Evolutionary conservation across 306 rosid species (phyloP), one percentile per base, ranked within the genome.

Genomic region (Trifolium pratense): DNA sequence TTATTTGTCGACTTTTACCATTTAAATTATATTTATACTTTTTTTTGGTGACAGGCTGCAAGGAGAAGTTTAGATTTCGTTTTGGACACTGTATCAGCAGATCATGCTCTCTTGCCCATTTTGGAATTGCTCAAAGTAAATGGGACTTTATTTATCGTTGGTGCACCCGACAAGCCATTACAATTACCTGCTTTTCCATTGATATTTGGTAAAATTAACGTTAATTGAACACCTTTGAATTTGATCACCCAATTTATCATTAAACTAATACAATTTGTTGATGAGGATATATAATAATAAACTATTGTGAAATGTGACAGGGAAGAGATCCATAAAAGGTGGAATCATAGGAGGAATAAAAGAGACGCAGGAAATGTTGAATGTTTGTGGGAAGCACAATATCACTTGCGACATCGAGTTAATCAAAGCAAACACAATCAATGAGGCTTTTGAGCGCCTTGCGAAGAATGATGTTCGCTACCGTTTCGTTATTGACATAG

Each of bases 351-450:
- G 97, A 58, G 89, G 91, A 72, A 88, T 88, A 11, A 80, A 66
- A 40, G 97, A 88, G 25, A 90, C 91, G 0, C 87, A 86, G 70
- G 90, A 90, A 65, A 90, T 88, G 97, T 21, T 90, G 89, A 71
- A 90, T 0, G 9, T 88, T 4, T 88, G 93, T 51, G 97, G 83
- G 0, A 85, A 88, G 64, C 79, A 85, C 73, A 85, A 90, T 48
- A 85, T 90, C 18, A 82, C 89, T 0, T 82, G 92, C 4, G 93
- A 90, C 77, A 79, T 88, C 15, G 97, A 90, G 59, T 67, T 90
- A 10, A 40, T 81, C 60, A 74, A 66, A 3, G 79, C 97, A 0
- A 69, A 85, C 9, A 8, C 11, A 14, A 87, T 90, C 57, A 87
- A 87, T 61, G 77, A 85, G 17, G 91, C 93, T 3, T 2, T 90